Base-by-base conservation (phyloP, 1,284 basidiomycete genomes). In the Rhodotorula sp. region DNA sequence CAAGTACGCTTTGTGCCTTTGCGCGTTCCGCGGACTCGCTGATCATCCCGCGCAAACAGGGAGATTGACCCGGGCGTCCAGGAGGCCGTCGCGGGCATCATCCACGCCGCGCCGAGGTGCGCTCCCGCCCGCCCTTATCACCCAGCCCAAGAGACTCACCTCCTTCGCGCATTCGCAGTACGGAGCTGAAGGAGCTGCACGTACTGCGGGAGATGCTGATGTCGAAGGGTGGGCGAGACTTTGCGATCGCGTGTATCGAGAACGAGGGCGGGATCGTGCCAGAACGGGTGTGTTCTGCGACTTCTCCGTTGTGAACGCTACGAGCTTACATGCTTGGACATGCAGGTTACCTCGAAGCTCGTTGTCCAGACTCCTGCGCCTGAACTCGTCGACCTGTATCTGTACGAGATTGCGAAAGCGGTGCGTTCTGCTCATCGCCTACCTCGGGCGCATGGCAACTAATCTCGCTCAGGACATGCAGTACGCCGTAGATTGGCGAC, bases 141-240 rank as follows among this genome's bases (percentile, higher is more conserved):
- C 27, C 5, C 6, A 9, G n/a, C 41, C 61, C 37, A n/a, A 37
- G 13, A 44, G 15, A 29, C 50, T 29, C 50, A 12, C n/a, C 17
- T 6, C 32, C 17, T 12, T 34, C n/a, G 4, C 32, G 9, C n/a
- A 27, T 39, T 22, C 29, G 27, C 66, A 78, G 78, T 32, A 78
- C 77, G 17, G 82, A 83, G 70, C 62, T 82, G 15, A 68, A 81
- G 90, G 96, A 99, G 81, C 87, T 99, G 48, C 92, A 97, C 77
- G 84, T 93, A 50, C 83, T 98, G 53, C 88, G 95, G 55, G 94
- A 98, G 80, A 88, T 97, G 81, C 86, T 99, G 68, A 92, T 96
- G 90, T 90, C 94, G 82, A 97, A 92, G 82, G 95, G 88, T 79
- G 91, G 92, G 25, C 86, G 92, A 32, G 93, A 96, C 34, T 94